Percentiles rank a stretch among this genome's conserved stretches.
phyloP scores from a whole-genome alignment of 2,329 filamentous ascomycete genomes.

The Leptographium flavum region DNA sequence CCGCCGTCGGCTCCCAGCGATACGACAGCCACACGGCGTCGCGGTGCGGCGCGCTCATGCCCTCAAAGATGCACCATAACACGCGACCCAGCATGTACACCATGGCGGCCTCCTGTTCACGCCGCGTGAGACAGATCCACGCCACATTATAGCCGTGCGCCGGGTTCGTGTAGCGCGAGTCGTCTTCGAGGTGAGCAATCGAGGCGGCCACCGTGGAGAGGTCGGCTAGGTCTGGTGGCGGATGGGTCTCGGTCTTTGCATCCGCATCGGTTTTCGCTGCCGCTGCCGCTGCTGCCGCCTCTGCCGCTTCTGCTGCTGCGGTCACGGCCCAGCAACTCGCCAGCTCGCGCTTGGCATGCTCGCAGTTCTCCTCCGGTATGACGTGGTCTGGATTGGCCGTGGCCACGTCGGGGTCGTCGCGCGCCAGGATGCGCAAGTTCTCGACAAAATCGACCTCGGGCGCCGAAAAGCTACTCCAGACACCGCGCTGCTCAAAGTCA shows the following conservation, averaged over 20 bases:
- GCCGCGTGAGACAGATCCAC: conserved; percentile 36
- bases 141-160: conserved; percentile 37
- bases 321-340: conserved; percentile 27
- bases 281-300: background rate
- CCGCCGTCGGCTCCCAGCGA: conserved; percentile 32
- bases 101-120: conserved; percentile 41
- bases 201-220: background rate
- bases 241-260: background rate
- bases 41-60: conserved; percentile 40
- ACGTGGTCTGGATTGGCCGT: conserved; percentile 12
- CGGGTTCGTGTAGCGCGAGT: conserved; percentile 30
- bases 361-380: conserved; percentile 23
- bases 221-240: background rate
- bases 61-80: conserved; percentile 50
- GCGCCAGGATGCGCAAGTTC: conserved; percentile 39
- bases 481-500: conserved; percentile 48
- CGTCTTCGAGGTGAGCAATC: conserved; percentile 7
- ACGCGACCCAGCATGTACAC: conserved; percentile 49
- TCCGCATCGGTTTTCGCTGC: no score
- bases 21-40: conserved; percentile 46
- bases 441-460: conserved; percentile 47
- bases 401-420: conserved; percentile 23
- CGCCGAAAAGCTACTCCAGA: conserved; percentile 47
- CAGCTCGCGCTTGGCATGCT: conserved; percentile 26
- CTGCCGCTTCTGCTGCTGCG: background rate